A percentile compares a stretch with the other conserved stretches of the same genome.
These are phyloP conservation scores for Penicillium sp. DNA, from an alignment of 2,329 filamentous ascomycete genomes.

Conservation along the genomic window DNA sequence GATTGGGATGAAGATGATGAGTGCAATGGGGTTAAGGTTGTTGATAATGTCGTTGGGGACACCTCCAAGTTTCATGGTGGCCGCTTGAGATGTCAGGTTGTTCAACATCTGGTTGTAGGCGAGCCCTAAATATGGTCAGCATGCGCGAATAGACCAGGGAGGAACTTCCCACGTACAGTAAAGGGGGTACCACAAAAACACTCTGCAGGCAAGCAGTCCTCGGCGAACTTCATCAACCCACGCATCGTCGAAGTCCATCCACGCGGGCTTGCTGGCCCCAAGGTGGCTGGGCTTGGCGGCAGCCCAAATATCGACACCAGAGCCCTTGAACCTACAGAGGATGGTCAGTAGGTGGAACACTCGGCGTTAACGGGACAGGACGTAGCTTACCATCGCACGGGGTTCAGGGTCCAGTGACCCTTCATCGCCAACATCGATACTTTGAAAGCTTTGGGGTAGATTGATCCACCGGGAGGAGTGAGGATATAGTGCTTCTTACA, in stretches of 20 bases:
- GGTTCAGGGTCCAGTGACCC: conserved; percentile 62
- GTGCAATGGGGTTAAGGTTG: conserved; percentile 53
- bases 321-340: conserved; percentile 15
- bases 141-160: not conserved
- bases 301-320: conserved; percentile 24
- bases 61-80: conserved; percentile 52
- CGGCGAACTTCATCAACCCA: conserved; percentile 78
- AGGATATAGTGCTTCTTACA: conserved; percentile 63
- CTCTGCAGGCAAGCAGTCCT: conserved; percentile 66
- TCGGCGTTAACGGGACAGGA: too few species aligned
- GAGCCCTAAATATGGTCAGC: conserved; percentile 32
- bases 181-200: conserved; percentile 62
- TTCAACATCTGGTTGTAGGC: conserved; percentile 56
- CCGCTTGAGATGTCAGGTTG: conserved; percentile 56
- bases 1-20: conserved; percentile 56
- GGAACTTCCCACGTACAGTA: conserved; percentile 36
- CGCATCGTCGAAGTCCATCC: conserved; percentile 76
- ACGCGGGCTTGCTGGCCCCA: conserved; percentile 25
- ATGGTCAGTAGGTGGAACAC: not conserved
- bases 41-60: conserved; percentile 57
- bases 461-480: conserved; percentile 67
- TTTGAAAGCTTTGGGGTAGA: conserved; percentile 64
- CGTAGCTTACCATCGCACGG: conserved; percentile 51
- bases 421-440: conserved; percentile 62
- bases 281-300: conserved; percentile 34